phyloP scores from a whole-genome alignment of 192 early-diverging fungal species.

The Umbelopsis sp. region DNA sequence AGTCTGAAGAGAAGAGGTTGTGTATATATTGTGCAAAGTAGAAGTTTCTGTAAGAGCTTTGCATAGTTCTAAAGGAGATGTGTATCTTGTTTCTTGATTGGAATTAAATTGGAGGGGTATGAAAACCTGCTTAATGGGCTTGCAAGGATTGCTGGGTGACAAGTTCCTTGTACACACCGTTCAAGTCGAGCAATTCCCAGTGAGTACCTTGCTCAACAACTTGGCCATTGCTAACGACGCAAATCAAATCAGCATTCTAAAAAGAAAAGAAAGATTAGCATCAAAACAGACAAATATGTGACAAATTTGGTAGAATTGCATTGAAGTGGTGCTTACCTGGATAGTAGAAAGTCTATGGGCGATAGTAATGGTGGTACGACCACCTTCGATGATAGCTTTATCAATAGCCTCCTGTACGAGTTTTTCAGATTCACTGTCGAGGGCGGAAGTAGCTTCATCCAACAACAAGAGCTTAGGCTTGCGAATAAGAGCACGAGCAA shows the following conservation, averaged over 20 bases:
- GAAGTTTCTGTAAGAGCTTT: not conserved
- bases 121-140: slow-evolving; percentile 19
- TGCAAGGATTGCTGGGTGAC: slow-evolving; percentile 68
- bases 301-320: not conserved
- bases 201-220: slow-evolving; percentile 78
- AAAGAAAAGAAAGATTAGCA: not conserved
- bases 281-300: not conserved
- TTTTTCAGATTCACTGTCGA: slow-evolving; percentile 73
- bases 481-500: slow-evolving; percentile 86
- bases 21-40: not conserved
- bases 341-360: slow-evolving; percentile 76
- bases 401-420: slow-evolving; percentile 72
- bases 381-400: slow-evolving; percentile 56
- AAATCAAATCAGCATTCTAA: slow-evolving; percentile 83
- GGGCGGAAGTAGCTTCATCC: slow-evolving; percentile 81
- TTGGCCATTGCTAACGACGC: slow-evolving; percentile 73
- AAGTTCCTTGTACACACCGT: slow-evolving; percentile 62
- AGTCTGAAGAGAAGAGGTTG: not conserved
- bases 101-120: too few relatives aligned
- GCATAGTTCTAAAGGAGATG: slow-evolving; percentile 4
- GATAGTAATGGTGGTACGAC: slow-evolving; percentile 75
- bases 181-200: slow-evolving; percentile 64
- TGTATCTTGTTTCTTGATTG: not conserved
- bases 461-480: slow-evolving; percentile 83
- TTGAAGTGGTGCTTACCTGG: slow-evolving; percentile 41